Evolutionary conservation across 768 basidiomycete species (phyloP), one percentile per base, ranked within the genome.

Genomic region (Pulveroboletus ravenelii): DNA sequence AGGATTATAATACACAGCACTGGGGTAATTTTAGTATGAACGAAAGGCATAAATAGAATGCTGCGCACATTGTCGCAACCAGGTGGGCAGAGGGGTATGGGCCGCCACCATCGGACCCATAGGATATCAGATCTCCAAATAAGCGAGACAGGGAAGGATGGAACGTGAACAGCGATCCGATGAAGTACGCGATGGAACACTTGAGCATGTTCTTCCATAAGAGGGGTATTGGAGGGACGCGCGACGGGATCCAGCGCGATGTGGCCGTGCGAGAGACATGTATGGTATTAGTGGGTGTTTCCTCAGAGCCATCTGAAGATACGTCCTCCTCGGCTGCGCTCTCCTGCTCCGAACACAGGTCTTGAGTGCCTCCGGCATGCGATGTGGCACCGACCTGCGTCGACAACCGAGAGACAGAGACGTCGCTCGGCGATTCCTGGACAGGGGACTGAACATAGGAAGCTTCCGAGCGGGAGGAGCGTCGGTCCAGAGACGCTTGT

Each of bases 101-200:
- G n/a, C 68, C 66, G 15, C 68, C 67, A 5, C 60, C 62, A 14
- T 74, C 73, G 9, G 74, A 72, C 52, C 79, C 71, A 59, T 77
- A 73, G 5, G 78, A 72, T 7, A 80, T 72, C 54, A 85, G 56
- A 62, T 84, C 80, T 5, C 83, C 77, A 53, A 94, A 77, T 42
- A 89, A 68, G 8, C 75, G 74, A 10, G 93, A 84, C 12, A 99
- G 74, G 23, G 74, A 71, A 0, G 89, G 84, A 4, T 83, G 82
- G 63, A 92, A 98, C 1, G 96, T 99, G 77, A 98, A 99, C 10
- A 97, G 74, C 0, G 89, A 92, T 5, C 79, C 93, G 47, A 97
- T 70, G 57, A 91, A 82, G 68, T 99, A 99, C 0, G 94, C 89
- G 15, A 97, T 73, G 2, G 85, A 78, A 70, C 96, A 99, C 71